Conservation (phyloP, 352 stramenopile species). For the Globisporangium takayamanum region DNA sequence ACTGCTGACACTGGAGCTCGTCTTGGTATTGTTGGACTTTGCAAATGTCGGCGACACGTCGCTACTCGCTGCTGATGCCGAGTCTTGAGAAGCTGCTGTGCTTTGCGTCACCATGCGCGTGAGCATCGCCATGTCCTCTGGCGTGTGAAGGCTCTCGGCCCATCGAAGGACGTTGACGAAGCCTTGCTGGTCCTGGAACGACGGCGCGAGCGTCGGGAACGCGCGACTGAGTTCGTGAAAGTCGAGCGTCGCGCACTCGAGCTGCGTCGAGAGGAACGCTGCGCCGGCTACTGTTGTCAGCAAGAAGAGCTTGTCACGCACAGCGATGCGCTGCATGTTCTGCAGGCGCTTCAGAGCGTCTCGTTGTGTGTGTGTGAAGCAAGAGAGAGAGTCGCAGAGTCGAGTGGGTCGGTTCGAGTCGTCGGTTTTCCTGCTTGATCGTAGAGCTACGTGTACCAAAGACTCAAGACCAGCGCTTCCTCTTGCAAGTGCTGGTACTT, state of each 20-base stretch:
- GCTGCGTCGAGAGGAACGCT: conserved; percentile 22
- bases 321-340: conserved; percentile 5
- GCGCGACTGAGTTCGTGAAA: conserved; percentile 26
- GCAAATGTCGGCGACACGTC: not conserved
- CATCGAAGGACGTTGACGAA: conserved; percentile 49
- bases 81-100: not conserved
- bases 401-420: too few species aligned
- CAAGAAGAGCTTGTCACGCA: conserved; percentile 11
- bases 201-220: conserved; percentile 13
- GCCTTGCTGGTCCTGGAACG: conserved; percentile 30
- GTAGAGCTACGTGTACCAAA: too few species aligned
- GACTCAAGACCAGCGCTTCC: not conserved
- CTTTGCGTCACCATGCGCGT: conserved; percentile 6
- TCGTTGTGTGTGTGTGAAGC: too few species aligned
- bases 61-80: not conserved
- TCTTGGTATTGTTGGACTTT: not conserved
- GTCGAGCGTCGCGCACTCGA: conserved; percentile 24
- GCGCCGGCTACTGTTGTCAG: conserved; percentile 9
- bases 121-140: conserved; percentile 33
- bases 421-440: too few species aligned
- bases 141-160: conserved; percentile 40
- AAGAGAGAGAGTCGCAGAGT: too few species aligned
- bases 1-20: not conserved
- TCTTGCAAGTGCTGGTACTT: too few species aligned
- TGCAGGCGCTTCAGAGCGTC: not conserved